Evolutionary conservation across 2,329 filamentous ascomycete species (phyloP).

Genomic region (Coniochaeta ligniaria): DNA sequence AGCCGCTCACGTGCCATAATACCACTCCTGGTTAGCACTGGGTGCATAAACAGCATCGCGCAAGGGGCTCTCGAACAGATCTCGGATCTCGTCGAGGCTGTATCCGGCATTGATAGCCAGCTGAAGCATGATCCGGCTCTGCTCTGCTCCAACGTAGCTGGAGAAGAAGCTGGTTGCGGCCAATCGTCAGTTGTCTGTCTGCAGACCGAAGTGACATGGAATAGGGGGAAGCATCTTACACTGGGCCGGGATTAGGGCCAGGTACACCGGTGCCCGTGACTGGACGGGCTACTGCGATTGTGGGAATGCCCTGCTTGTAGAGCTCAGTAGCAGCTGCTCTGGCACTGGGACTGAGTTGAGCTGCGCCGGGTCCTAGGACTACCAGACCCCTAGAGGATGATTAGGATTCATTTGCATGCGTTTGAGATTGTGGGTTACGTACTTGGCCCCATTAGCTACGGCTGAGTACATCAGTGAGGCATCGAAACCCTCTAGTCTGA

Average conservation of each 20-base stretch:
- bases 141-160: conserved; percentile 19
- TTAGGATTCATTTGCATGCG: background rate
- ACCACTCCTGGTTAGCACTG: conserved; percentile 9
- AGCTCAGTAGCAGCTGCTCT: conserved; percentile 18
- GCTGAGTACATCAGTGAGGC: conserved; percentile 21
- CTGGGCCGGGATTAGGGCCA: conserved; percentile 8
- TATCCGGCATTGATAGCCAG: conserved; percentile 21
- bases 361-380: conserved; percentile 23
- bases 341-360: conserved; percentile 18
- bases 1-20: background rate
- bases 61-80: conserved; percentile 22
- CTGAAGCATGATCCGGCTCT: conserved; percentile 23
- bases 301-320: conserved; percentile 18
- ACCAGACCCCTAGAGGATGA: conserved; percentile 16
- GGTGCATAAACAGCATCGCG: conserved; percentile 13
- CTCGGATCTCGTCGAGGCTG: conserved; percentile 17
- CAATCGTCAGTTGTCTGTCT: background rate
- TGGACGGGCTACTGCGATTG: conserved; percentile 19
- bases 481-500: conserved; percentile 21
- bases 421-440: background rate
- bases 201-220: too few species aligned
- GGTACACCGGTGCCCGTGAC: conserved; percentile 19
- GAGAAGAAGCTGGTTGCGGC: conserved; percentile 15
- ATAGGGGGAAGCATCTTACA: background rate
- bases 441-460: conserved; percentile 23